These are phyloP conservation scores for Desmodesmus armatus DNA, from an alignment of 139 green algal species.

Conservation along the genomic window DNA sequence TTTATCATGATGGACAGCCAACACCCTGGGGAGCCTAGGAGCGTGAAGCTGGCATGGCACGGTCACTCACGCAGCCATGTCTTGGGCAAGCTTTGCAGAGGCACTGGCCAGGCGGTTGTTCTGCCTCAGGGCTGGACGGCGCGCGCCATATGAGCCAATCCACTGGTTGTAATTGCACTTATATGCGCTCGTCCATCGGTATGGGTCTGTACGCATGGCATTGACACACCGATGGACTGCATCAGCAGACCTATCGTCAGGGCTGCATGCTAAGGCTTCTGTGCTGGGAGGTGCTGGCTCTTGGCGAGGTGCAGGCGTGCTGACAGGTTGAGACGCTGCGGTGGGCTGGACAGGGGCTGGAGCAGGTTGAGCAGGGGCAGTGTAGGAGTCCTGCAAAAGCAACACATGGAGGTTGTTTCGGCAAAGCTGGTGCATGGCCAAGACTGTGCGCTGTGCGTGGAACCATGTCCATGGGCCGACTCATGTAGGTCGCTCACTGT, in stretches of 20 bases:
- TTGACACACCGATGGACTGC: slow-evolving; percentile 12
- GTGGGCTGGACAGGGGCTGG: not conserved
- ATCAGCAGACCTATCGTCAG: not conserved
- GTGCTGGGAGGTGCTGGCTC: too few relatives aligned
- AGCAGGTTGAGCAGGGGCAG: not conserved
- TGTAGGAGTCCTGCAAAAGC: not conserved
- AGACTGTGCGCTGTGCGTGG: too few relatives aligned
- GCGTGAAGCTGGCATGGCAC: not conserved
- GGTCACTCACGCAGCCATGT: slow-evolving; percentile 17
- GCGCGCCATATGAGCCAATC: not conserved
- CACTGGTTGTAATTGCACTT: not conserved
- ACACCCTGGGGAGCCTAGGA: not conserved
- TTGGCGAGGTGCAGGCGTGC: too few relatives aligned
- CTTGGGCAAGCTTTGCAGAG: not conserved
- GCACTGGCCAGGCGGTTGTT: not conserved
- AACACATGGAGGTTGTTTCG: not conserved
- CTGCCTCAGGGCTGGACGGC: not conserved
- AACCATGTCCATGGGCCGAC: too few relatives aligned
- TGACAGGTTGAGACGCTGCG: not conserved
- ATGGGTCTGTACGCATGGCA: slow-evolving; percentile 15
- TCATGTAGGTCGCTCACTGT: too few relatives aligned
- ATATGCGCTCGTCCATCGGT: not conserved
- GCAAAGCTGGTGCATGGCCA: too few relatives aligned
- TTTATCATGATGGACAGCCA: too few relatives aligned
- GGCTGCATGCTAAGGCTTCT: not conserved